phyloP scores from a whole-genome alignment of 495 filamentous ascomycete species.

The Xylaria palmicola region DNA sequence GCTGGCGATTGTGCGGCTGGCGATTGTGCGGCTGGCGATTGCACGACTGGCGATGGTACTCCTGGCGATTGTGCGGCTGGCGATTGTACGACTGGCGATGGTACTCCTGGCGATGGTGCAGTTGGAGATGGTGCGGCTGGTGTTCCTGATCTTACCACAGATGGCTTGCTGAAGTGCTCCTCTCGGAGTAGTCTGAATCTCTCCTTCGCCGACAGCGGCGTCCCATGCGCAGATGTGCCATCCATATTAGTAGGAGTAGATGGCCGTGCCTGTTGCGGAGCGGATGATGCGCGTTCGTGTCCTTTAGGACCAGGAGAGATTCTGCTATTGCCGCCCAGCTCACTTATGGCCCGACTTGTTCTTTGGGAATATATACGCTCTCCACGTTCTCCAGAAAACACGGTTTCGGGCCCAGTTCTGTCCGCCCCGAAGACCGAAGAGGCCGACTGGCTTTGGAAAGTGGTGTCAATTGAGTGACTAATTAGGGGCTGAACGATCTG shows the following conservation, averaged over 20 bases:
- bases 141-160: background rate
- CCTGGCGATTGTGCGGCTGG: too few relatives aligned
- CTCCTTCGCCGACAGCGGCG: conserved; percentile 31
- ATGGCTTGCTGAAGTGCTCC: conserved; percentile 13
- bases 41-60: too few relatives aligned
- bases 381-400: background rate
- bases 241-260: conserved; percentile 28
- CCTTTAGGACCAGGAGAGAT: conserved; percentile 11
- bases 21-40: too few relatives aligned
- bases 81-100: too few relatives aligned
- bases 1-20: too few relatives aligned
- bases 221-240: background rate
- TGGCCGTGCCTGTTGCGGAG: background rate
- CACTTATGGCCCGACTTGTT: conserved; percentile 22
- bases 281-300: conserved; percentile 11
- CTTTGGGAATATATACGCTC: conserved; percentile 7
- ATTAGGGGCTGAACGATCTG: conserved; percentile 27
- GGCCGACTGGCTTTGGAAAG: conserved; percentile 20
- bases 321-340: conserved; percentile 22
- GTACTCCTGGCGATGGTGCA: too few relatives aligned
- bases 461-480: conserved; percentile 20
- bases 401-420: conserved; percentile 23
- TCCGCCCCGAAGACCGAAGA: conserved; percentile 24
- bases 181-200: conserved; percentile 25
- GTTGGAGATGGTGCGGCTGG: background rate